phyloP scores from a whole-genome alignment of 164 flowering plant genomes.

The Aristolochia contorta region DNA sequence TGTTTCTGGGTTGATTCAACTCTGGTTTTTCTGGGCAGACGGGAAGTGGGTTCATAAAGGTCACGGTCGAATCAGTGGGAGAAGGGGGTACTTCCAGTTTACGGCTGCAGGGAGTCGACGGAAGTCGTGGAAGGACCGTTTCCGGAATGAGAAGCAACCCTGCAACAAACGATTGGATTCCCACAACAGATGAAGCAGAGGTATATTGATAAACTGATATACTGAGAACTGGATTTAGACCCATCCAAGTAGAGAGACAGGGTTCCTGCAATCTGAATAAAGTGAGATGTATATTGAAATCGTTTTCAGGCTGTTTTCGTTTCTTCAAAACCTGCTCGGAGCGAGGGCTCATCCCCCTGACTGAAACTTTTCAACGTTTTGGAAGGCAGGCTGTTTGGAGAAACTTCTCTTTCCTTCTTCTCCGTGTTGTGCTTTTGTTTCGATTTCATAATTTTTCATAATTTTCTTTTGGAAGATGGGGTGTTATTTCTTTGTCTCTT shows the following conservation, averaged over 20 bases:
- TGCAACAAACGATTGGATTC: conserved; percentile 38
- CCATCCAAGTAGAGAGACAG: background rate
- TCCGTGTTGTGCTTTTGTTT: too few relatives aligned
- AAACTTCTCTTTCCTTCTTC: too few relatives aligned
- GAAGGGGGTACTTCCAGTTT: conserved; percentile 11
- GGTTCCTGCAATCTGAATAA: background rate
- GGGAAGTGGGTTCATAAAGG: conserved; percentile 54
- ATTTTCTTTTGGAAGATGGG: too few relatives aligned
- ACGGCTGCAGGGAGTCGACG: conserved; percentile 3
- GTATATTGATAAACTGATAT: background rate
- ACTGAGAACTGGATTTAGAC: background rate
- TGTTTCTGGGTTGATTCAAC: background rate
- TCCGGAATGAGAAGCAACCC: conserved; percentile 20
- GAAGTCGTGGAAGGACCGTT: background rate
- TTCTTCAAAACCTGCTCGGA: conserved; percentile 17
- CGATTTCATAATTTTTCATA: too few relatives aligned
- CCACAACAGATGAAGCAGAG: conserved; percentile 13
- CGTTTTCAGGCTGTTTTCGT: conserved; percentile 5
- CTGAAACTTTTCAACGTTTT: too few relatives aligned
- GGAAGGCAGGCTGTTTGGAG: too few relatives aligned
- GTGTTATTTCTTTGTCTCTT: too few relatives aligned
- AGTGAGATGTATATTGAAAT: background rate
- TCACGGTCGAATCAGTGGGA: conserved; percentile 10
- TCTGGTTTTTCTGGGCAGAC: conserved; percentile 25
- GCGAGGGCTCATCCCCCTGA: conserved; percentile 6